Evolutionary conservation across 306 rosid species (phyloP), one percentile per base, ranked within the genome.

Genomic region (Amphicarpaea edgeworthii): DNA sequence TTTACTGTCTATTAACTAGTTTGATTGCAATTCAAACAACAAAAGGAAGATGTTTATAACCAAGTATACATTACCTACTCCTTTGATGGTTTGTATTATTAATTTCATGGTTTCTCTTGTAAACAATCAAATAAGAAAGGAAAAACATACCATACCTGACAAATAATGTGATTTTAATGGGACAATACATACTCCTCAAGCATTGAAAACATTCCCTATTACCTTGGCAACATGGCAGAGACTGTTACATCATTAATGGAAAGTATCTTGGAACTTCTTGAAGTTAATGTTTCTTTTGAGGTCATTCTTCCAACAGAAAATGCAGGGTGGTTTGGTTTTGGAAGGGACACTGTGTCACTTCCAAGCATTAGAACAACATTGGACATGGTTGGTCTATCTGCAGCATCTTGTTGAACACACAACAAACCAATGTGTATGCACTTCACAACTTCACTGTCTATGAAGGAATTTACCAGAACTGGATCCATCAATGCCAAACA

Each of bases 361-460:
- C 64, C 85, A 10, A 86, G 53, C 61, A 68, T 77, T 5, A 58
- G 62, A 6, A 80, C 80, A 41, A 86, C 80, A 2, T 59, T 28
- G 21, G 87, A 80, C 83, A 81, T 86, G 6, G 80, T 75, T 15
- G 87, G 90, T 34, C 86, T 65, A 12, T 83, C 79, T 15, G 30
- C 77, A 45, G 80, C 82, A 75, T 84, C 81, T 17, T 83, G 75
- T 14, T 86, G 85, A 1, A 81, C 86, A 21, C 87, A 83, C 59
- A 86, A 65, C 59, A 86, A 74, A 37, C 80, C 80, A n/a, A 86
- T 77, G 3, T 81, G 72, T 40, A 81, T 66, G 47, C 86, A 78
- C 32, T 61, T 78, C 34, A 49, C 7, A 16, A 76, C 72, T 53
- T 86, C 83, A 3, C 10, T 65, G 1, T 12, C 7, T 6, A 19